phyloP scores from a whole-genome alignment of 1,284 basidiomycete genomes.

The Bondarzewia mesenterica region DNA sequence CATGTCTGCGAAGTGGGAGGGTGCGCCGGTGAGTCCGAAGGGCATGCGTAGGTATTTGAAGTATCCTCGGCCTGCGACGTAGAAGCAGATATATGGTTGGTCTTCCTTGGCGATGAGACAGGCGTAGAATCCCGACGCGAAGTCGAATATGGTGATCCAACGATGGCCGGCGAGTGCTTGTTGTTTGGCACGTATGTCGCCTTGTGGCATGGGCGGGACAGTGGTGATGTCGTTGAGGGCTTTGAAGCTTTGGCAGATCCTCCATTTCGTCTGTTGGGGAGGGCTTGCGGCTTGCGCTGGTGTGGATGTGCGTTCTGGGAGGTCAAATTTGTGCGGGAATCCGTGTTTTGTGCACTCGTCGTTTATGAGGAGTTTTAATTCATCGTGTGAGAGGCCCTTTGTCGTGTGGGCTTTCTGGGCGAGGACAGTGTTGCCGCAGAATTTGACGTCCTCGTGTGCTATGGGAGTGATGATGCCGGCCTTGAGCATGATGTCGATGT shows the following conservation, averaged over 20 bases:
- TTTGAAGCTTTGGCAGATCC: conserved; percentile 26
- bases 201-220: conserved; percentile 26
- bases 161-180: conserved; percentile 22
- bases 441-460: neutral
- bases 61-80: conserved; percentile 30
- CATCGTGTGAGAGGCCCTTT: conserved; percentile 19
- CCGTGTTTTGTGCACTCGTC: conserved; percentile 20
- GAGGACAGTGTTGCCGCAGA: conserved; percentile 15
- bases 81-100: conserved; percentile 28
- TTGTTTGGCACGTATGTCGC: conserved; percentile 28
- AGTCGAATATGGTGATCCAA: conserved; percentile 25
- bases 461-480: neutral
- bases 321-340: conserved; percentile 8
- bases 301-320: conserved; percentile 9
- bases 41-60: conserved; percentile 30
- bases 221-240: conserved; percentile 27
- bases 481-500: neutral
- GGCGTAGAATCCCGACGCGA: conserved; percentile 31
- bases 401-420: conserved; percentile 24
- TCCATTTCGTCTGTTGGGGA: conserved; percentile 20
- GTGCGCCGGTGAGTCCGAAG: conserved; percentile 33
- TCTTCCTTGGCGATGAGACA: conserved; percentile 18
- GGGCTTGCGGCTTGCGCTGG: neutral
- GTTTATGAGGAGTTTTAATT: conserved; percentile 22
- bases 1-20: conserved; percentile 27